phyloP scores from a whole-genome alignment of 768 basidiomycete genomes.

The Boletus fagicola region DNA sequence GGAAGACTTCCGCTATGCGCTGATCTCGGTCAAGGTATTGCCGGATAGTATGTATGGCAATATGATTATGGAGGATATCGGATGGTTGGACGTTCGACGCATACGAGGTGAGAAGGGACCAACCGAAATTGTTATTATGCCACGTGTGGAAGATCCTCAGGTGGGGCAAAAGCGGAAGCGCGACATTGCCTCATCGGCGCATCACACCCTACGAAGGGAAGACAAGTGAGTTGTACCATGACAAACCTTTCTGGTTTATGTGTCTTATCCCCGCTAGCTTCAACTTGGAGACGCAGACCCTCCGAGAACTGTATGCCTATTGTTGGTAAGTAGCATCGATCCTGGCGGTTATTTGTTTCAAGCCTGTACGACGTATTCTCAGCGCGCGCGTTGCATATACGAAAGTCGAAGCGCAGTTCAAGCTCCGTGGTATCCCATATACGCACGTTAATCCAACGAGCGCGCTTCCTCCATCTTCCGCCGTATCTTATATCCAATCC shows the following conservation, averaged over 20 bases:
- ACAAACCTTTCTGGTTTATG: not conserved
- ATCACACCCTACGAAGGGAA: constrained; percentile 21
- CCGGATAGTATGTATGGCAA: constrained; percentile 54
- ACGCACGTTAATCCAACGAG: constrained; percentile 65
- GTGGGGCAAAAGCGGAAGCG: constrained; percentile 34
- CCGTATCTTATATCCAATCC: constrained; percentile 61
- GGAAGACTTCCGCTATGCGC: constrained; percentile 74
- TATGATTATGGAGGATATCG: constrained; percentile 74
- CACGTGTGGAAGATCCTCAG: constrained; percentile 18
- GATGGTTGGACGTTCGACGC: constrained; percentile 71
- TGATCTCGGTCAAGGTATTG: constrained; percentile 64
- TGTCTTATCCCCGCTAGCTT: constrained; percentile 38
- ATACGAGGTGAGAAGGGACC: constrained; percentile 49
- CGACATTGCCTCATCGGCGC: constrained; percentile 4
- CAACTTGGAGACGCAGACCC: constrained; percentile 65
- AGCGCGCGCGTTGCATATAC: constrained; percentile 91
- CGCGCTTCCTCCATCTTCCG: constrained; percentile 40
- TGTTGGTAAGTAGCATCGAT: constrained; percentile 63
- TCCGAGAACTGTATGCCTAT: constrained; percentile 81
- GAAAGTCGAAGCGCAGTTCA: constrained; percentile 85
- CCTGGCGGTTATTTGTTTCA: not conserved
- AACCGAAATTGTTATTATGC: constrained; percentile 12
- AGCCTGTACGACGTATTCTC: not conserved
- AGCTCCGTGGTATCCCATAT: constrained; percentile 75
- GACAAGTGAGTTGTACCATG: constrained; percentile 25